Evolutionary conservation across 2,329 filamentous ascomycete genomes (phyloP).

Genomic region (Cytospora chrysosperma): DNA sequence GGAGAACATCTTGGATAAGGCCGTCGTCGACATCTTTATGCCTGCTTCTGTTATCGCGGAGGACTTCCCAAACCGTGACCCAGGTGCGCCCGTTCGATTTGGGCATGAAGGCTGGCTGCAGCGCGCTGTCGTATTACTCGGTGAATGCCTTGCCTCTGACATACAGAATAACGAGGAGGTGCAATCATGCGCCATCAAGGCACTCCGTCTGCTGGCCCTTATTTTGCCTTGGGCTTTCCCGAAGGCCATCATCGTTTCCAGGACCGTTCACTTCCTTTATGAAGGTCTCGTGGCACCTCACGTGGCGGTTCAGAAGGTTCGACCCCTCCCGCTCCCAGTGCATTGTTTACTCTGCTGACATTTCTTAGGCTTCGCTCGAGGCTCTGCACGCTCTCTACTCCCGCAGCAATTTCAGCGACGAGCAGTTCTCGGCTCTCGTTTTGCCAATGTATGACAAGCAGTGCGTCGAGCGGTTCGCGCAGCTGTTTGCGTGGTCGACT

Average conservation of each 20-base stretch:
- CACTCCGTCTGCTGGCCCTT: constrained; percentile 73
- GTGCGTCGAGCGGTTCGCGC: constrained; percentile 68
- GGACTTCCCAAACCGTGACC: constrained; percentile 70
- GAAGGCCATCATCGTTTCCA: constrained; percentile 71
- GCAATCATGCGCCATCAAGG: constrained; percentile 70
- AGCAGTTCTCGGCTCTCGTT: constrained; percentile 76
- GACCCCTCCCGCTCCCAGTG: constrained; percentile 26
- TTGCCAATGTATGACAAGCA: constrained; percentile 75
- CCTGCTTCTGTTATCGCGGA: constrained; percentile 73
- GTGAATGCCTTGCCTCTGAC: constrained; percentile 67
- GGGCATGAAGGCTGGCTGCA: constrained; percentile 85
- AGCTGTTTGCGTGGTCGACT: constrained; percentile 76
- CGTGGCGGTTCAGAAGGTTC: constrained; percentile 72
- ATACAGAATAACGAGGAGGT: constrained; percentile 65
- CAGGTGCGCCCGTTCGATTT: constrained; percentile 67
- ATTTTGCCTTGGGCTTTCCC: constrained; percentile 86
- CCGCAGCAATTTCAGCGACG: constrained; percentile 69
- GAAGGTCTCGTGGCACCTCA: constrained; percentile 68
- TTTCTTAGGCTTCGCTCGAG: constrained; percentile 70
- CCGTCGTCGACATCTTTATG: constrained; percentile 91
- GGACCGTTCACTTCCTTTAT: constrained; percentile 69
- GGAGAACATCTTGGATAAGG: constrained; percentile 80
- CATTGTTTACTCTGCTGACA: constrained; percentile 26
- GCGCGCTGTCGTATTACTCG: constrained; percentile 72
- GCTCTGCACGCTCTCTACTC: constrained; percentile 80